These are phyloP conservation scores for Cytidiella melzeri DNA, from an alignment of 768 basidiomycete genomes.

Conservation along the genomic window DNA sequence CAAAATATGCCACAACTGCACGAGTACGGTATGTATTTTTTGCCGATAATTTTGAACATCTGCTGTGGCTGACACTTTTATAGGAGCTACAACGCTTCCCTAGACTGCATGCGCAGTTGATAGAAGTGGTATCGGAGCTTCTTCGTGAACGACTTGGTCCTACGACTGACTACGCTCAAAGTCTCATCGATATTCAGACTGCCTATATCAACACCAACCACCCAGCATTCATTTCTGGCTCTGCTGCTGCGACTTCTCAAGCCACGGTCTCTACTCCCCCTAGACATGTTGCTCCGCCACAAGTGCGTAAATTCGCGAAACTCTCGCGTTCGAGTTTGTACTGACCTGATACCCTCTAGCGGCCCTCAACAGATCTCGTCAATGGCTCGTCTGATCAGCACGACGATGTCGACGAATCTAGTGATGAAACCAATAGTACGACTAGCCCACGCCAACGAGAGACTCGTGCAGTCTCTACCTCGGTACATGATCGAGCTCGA, in stretches of 20 bases:
- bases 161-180: slow-evolving; percentile 94
- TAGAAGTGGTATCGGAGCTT: slow-evolving; percentile 96
- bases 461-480: slow-evolving; percentile 70
- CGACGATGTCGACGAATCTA: slow-evolving; percentile 53
- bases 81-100: slow-evolving; percentile 97
- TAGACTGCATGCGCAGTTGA: slow-evolving; percentile 82
- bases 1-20: slow-evolving; percentile 99
- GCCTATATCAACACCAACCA: slow-evolving; percentile 99
- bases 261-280: slow-evolving; percentile 36
- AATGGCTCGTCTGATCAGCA: slow-evolving; percentile 52
- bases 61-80: no score
- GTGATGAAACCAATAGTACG: slow-evolving; percentile 47
- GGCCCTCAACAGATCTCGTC: slow-evolving; percentile 55
- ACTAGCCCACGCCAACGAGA: slow-evolving; percentile 51
- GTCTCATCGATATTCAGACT: slow-evolving; percentile 93
- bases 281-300: slow-evolving; percentile 37
- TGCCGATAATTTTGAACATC: neutral
- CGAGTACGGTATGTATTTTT: slow-evolving; percentile 57
- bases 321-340: neutral
- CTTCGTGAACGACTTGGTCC: slow-evolving; percentile 93
- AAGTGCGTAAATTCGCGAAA: slow-evolving; percentile 43
- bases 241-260: slow-evolving; percentile 57
- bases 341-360: slow-evolving; percentile 32
- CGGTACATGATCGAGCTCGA: slow-evolving; percentile 69
- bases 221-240: slow-evolving; percentile 85